Evolutionary conservation across 768 basidiomycete genomes (phyloP).

Genomic region (Boletus sensibilis): DNA sequence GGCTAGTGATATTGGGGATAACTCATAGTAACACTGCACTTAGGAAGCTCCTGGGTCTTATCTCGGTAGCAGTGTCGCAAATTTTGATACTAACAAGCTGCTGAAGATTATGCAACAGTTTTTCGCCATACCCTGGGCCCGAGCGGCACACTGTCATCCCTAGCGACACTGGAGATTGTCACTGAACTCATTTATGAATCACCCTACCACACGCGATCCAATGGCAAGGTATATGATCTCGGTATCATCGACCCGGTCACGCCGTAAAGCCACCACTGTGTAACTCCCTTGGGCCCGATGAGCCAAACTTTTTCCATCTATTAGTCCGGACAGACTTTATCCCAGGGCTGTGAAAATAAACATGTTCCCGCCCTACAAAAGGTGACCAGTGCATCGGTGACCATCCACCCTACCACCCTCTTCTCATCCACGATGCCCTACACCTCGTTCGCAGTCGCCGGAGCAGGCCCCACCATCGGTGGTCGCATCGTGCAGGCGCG

Average conservation of each 20-base stretch:
- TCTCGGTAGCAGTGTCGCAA: no score
- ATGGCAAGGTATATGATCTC: no score
- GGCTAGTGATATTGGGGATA: no score
- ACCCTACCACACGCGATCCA: no score
- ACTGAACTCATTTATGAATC: no score
- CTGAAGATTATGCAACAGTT: no score
- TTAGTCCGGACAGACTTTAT: neutral
- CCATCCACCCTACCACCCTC: neutral
- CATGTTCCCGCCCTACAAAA: conserved; percentile 1
- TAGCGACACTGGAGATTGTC: no score
- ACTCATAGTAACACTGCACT: no score
- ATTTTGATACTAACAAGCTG: no score
- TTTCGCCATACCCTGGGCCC: no score
- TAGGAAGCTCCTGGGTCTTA: no score
- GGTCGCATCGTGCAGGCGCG: conserved; percentile 32
- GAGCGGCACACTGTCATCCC: no score
- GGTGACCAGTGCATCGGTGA: neutral
- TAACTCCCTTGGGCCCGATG: neutral
- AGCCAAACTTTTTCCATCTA: neutral
- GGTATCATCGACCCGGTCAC: neutral
- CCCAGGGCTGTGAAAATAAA: conserved; percentile 4
- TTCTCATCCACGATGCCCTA: conserved; percentile 24
- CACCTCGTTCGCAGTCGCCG: conserved; percentile 37
- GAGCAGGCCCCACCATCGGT: conserved; percentile 38
- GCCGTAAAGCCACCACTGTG: neutral